Percentiles rank a stretch among this genome's conserved stretches.
phyloP scores from a whole-genome alignment of 306 rosid species.

The Corylus heterophylla region DNA sequence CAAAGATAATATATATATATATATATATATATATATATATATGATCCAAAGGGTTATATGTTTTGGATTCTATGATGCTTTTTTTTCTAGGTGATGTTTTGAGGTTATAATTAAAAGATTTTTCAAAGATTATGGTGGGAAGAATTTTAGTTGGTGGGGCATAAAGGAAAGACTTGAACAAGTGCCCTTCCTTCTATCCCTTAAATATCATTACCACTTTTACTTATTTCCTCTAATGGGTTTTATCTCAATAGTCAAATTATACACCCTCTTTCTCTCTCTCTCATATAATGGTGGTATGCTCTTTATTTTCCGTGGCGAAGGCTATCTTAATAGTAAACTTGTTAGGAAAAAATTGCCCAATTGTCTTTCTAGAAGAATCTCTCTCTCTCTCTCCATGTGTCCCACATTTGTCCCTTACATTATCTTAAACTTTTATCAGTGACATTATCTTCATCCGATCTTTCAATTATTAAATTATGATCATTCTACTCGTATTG shows the following conservation, averaged over 20 bases:
- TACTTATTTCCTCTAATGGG: conserved; percentile 4
- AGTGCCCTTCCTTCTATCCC: conserved; percentile 11
- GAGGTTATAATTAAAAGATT: neutral
- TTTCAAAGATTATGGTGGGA: neutral
- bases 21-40: too few species aligned
- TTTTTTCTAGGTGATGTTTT: neutral
- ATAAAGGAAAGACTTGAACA: conserved; percentile 11
- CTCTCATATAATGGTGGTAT: neutral
- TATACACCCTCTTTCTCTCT: conserved; percentile 12
- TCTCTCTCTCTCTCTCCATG: conserved; percentile 48
- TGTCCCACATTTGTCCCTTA: conserved; percentile 42
- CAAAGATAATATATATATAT: too few species aligned
- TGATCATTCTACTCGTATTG: conserved; percentile 36
- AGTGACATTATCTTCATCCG: conserved; percentile 46
- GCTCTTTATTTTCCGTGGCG: neutral
- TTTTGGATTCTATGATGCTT: neutral
- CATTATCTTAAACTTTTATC: conserved; percentile 61
- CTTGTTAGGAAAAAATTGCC: conserved; percentile 3
- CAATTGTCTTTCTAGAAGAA: conserved; percentile 14
- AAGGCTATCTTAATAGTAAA: conserved; percentile 1
- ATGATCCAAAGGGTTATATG: too few species aligned
- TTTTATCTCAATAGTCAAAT: conserved; percentile 1
- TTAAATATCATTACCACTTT: conserved; percentile 17
- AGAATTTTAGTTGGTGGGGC: conserved; percentile 9
- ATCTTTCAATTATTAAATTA: conserved; percentile 55